phyloP scores from a whole-genome alignment of 2,329 filamentous ascomycete genomes.

The Fusarium buharicum region DNA sequence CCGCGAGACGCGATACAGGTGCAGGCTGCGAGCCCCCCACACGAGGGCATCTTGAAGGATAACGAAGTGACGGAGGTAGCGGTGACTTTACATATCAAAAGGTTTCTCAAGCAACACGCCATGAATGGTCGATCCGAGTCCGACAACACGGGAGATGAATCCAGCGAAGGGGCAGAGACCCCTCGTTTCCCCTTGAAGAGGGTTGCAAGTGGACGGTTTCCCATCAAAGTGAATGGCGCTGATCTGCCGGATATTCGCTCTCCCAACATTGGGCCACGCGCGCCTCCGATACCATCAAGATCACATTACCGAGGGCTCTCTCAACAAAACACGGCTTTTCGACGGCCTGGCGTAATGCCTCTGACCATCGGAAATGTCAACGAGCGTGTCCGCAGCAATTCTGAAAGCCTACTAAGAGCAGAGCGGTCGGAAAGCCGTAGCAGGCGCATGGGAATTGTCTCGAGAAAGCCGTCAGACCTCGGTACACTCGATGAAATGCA shows the following conservation, averaged over 20 bases:
- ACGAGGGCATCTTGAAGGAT: constrained; percentile 64
- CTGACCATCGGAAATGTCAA: constrained; percentile 74
- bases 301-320: constrained; percentile 84
- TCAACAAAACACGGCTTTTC: constrained; percentile 71
- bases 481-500: constrained; percentile 71
- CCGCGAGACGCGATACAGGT: constrained; percentile 74
- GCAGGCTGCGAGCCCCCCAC: constrained; percentile 64
- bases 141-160: constrained; percentile 69
- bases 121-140: constrained; percentile 63
- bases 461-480: constrained; percentile 68
- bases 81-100: constrained; percentile 70
- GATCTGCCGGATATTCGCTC: constrained; percentile 76
- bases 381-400: constrained; percentile 74
- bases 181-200: constrained; percentile 75
- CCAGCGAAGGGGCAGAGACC: constrained; percentile 81
- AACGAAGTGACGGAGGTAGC: constrained; percentile 71
- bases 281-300: constrained; percentile 78
- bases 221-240: constrained; percentile 77
- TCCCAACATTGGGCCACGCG: constrained; percentile 67
- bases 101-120: constrained; percentile 65
- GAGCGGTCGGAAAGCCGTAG: constrained; percentile 66
- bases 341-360: constrained; percentile 78
- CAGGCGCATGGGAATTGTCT: constrained; percentile 72
- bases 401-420: constrained; percentile 66
- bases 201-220: constrained; percentile 72